Conservation (phyloP, 768 basidiomycete genomes). For the Crucibulum laeve region DNA sequence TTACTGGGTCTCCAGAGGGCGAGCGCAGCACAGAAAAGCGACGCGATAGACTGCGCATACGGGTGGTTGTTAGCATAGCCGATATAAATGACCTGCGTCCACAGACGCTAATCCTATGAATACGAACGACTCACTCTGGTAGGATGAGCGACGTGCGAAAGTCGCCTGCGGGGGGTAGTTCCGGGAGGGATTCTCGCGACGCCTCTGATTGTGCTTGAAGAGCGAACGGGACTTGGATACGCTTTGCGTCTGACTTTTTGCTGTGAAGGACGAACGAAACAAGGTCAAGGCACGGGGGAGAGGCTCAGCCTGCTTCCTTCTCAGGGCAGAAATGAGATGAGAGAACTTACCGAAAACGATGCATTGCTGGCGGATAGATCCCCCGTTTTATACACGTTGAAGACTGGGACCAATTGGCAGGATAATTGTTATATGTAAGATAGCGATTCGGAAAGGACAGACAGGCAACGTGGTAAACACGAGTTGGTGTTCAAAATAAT, state of each 20-base stretch:
- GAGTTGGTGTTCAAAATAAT: constrained; percentile 40
- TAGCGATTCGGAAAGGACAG: constrained; percentile 32
- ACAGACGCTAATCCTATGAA: constrained; percentile 3
- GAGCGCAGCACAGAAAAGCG: constrained; percentile 79
- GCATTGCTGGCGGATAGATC: constrained; percentile 41
- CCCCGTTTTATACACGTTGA: constrained; percentile 75
- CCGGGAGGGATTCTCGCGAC: constrained; percentile 37
- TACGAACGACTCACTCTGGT: constrained; percentile 60
- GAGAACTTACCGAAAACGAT: constrained; percentile 75
- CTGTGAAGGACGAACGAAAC: constrained; percentile 32
- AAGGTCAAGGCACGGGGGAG: constrained; percentile 16
- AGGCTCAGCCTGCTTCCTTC: no score
- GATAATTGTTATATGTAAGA: constrained; percentile 18
- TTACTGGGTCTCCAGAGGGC: constrained; percentile 59
- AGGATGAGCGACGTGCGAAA: constrained; percentile 86
- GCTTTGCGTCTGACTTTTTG: constrained; percentile 75
- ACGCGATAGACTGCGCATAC: constrained; percentile 60
- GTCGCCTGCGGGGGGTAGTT: constrained; percentile 65
- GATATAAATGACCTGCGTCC: neutral
- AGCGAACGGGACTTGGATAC: constrained; percentile 31
- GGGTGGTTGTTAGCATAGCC: constrained; percentile 9
- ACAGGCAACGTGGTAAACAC: constrained; percentile 75
- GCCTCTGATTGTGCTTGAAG: constrained; percentile 22
- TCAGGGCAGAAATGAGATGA: constrained; percentile 17
- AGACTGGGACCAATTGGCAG: constrained; percentile 11